Base-by-base conservation (phyloP, 176 grass and related monocot genomes). In the Oryza meridionalis region DNA sequence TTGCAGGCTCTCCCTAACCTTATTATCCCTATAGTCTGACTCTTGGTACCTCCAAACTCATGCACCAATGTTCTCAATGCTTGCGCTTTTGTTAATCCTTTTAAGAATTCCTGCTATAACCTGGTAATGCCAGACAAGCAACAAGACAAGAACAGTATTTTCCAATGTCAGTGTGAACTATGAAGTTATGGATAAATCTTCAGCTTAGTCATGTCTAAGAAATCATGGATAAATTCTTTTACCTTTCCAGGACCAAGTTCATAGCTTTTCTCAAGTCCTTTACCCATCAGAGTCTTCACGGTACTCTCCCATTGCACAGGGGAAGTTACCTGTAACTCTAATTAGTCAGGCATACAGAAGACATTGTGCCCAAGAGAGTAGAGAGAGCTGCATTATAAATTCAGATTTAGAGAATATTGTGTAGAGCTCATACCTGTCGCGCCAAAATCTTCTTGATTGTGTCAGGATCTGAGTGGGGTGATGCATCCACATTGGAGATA, bases 191-290 rank as follows among this genome's bases (percentile, higher is more conserved):
- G 46, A 9, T 49, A 73, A 73, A 24, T 63, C 53, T 58, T 58
- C 19, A 58, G 53, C 19, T 58, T 21, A 72, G 11, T 72, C 2
- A 14, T 0, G n/a, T 12, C 5, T 45, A n/a, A 44, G 11, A 25
- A 71, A 72, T 25, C 43, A 24, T 44, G 11, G 45, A 9, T 72
- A 73, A 73, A 72, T 11, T 61, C 19, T 8, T 58, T 86, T 78
- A 98, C 96, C 96, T 98, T 98, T 87, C 96, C 96, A 79, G 96
- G 93, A n/a, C 96, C 93, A 29, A 98, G 85, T 88, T 98, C 93
- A 72, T 94, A 98, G 76, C 91, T 93, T 92, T 90, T 98, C 91
- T 94, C 90, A 72, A 98, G 89, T 16, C 96, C 96, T 70, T 95
- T 98, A 72, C 65, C 85, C 82, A 98, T 83, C 55, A 98, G 87